Evolutionary conservation across 345 rosid species (phyloP), one percentile per base, ranked within the genome.

Genomic region (Pugionium cornutum): DNA sequence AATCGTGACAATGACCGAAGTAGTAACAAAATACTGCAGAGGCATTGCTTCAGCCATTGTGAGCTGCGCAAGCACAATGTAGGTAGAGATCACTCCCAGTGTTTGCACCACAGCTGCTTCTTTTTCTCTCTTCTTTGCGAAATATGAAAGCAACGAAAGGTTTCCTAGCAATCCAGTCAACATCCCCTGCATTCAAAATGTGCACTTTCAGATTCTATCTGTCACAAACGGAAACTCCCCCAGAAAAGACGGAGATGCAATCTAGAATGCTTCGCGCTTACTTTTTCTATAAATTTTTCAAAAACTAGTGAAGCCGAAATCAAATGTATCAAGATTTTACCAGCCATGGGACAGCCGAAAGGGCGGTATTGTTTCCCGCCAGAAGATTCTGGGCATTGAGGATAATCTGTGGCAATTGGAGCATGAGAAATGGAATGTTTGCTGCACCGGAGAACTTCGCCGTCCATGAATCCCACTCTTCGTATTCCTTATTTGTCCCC

Each of bases 271-370:
- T 36, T 39, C 50, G 27, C 4, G 18, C 40, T 42, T 34, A 47
- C 5, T 4, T 40, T 47, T 18, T 49, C 34, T 2, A 5, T 8
- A 32, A 44, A 37, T 4, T 8, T 25, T 27, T 47, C 6, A 26
- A 35, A 55, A 1, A 34, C 35, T 6, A 33, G 42, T 34, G 48
- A 31, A n/a, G 8, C 37, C 57, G 18, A 40, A 43, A 53, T 10
- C 9, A 8, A 32, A 30, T 27, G 30, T 34, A 6, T 35, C 31
- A 44, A 39, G 32, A 41, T 18, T 2, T 58, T 81, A 92, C 96
- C 83, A 92, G 82, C 96, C 98, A 89, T 41, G 98, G 96, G 2
- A 92, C 87, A 2, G 98, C 98, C 0, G 85, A 63, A 47, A 92
- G 90, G 9, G 98, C 98, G 41, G 91, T 65, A 33, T 84, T 81